phyloP scores from a whole-genome alignment of 306 rosid genomes.

The Hylodesmum podocarpum region DNA sequence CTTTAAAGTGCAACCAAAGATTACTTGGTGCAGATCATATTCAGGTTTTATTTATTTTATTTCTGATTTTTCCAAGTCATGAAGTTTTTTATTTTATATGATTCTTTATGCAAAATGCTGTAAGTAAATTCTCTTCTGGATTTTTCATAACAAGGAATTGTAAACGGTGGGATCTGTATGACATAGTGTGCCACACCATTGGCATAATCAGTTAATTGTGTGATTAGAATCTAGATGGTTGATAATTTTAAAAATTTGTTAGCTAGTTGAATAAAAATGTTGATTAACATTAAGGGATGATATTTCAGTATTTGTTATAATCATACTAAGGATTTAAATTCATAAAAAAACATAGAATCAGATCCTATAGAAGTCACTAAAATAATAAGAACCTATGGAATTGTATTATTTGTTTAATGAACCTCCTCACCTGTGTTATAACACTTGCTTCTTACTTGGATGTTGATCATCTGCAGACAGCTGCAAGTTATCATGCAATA shows the following conservation, averaged over 20 bases:
- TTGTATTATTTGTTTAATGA: conserved; percentile 15
- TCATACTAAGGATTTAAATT: conserved; percentile 7
- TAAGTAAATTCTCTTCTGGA: background rate
- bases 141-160: background rate
- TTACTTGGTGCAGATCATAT: conserved; percentile 95
- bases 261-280: conserved; percentile 14
- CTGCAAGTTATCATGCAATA: conserved; percentile 98
- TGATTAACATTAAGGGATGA: background rate
- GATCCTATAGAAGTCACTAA: background rate
- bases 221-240: background rate
- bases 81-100: conserved; percentile 4
- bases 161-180: background rate
- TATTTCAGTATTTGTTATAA: background rate
- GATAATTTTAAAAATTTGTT: background rate
- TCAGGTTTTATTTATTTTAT: conserved; percentile 65
- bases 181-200: background rate
- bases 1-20: conserved; percentile 92
- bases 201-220: background rate
- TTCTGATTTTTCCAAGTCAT: background rate
- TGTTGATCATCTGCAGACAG: conserved; percentile 69
- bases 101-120: background rate
- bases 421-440: conserved; percentile 20
- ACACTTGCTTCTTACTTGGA: conserved; percentile 33
- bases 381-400: conserved; percentile 1
- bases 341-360: background rate